Conservation (phyloP, 345 rosid genomes). For the Citrus hindsii region DNA sequence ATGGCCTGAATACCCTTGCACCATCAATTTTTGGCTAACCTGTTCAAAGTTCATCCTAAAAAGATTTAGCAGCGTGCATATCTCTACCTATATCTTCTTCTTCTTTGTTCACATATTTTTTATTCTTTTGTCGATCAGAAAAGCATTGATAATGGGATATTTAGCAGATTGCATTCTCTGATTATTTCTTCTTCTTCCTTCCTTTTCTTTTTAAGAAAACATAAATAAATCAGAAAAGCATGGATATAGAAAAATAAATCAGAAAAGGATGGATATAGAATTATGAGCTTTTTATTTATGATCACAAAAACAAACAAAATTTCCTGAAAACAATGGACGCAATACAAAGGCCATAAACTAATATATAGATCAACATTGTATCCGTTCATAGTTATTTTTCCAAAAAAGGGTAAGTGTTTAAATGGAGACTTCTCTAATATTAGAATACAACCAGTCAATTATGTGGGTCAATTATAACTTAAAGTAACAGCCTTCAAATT, state of each 20-base stretch:
- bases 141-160: not conserved
- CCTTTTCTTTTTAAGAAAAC: not conserved
- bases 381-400: not conserved
- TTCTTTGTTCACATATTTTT: not conserved
- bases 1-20: constrained; percentile 95
- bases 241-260: not conserved
- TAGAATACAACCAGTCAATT: not conserved
- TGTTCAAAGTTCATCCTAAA: constrained; percentile 26
- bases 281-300: not conserved
- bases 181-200: not conserved
- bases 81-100: not conserved
- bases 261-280: not conserved
- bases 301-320: not conserved
- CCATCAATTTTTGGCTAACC: constrained; percentile 99
- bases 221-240: not conserved
- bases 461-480: not conserved
- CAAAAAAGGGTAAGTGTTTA: not conserved
- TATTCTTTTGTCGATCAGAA: not conserved
- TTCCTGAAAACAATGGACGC: not conserved
- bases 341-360: not conserved
- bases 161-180: not conserved
- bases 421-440: not conserved
- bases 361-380: not conserved
- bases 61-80: not conserved
- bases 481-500: too few species aligned